These are phyloP conservation scores for Adiantum capillusveneris DNA, from an alignment of 75 land plant species.

Conservation along the genomic window DNA sequence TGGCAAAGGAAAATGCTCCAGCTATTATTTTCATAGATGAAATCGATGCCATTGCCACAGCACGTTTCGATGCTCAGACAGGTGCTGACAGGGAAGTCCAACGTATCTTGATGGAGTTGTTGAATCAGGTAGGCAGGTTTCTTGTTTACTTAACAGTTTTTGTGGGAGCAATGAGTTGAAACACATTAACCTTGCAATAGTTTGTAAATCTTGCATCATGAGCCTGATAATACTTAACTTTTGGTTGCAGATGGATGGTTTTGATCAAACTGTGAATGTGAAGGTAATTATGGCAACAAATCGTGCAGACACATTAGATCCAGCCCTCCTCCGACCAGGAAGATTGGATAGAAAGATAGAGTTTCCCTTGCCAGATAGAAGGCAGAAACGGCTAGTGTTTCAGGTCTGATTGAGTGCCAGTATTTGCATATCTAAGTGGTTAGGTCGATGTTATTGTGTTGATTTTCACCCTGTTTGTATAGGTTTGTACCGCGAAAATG, in stretches of 20 bases:
- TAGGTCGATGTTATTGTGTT: too few relatives aligned
- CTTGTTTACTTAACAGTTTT: too few relatives aligned
- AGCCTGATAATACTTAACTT: too few relatives aligned
- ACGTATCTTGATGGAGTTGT: constrained; percentile 86
- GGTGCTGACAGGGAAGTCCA: constrained; percentile 92
- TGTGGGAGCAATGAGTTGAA: too few relatives aligned
- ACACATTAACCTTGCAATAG: too few relatives aligned
- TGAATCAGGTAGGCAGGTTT: constrained; percentile 52
- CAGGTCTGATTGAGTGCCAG: constrained; percentile 31
- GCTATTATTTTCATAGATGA: constrained; percentile 65
- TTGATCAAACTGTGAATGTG: constrained; percentile 94
- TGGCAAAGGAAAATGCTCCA: constrained; percentile 74
- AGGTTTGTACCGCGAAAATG: constrained; percentile 95
- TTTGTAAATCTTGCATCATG: too few relatives aligned
- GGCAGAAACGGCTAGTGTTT: constrained; percentile 88
- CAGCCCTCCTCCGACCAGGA: constrained; percentile 86
- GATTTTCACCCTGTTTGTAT: background rate
- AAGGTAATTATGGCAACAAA: constrained; percentile 95
- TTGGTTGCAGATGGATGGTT: constrained; percentile 76
- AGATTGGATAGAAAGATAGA: constrained; percentile 87
- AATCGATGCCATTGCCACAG: constrained; percentile 93
- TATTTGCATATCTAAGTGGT: too few relatives aligned
- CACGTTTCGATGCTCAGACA: constrained; percentile 92
- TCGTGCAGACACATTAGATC: constrained; percentile 79
- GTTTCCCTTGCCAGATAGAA: constrained; percentile 81